Evolutionary conservation across 345 rosid species (phyloP).

Genomic region (Physaria fendleri): DNA sequence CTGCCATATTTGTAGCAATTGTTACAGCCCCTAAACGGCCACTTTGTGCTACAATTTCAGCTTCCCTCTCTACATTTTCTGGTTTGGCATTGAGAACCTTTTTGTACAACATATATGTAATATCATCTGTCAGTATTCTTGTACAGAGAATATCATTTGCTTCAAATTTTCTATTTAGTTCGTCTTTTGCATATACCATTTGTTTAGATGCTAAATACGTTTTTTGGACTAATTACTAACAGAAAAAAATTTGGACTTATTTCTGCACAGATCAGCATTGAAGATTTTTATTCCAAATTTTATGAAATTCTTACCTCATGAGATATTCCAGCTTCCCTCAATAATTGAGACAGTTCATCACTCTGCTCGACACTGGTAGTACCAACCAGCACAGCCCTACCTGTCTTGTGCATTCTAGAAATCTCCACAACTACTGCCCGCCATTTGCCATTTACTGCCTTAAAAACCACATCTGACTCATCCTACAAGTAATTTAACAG

Average conservation of each 20-base stretch:
- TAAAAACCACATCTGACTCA: slow-evolving; percentile 95
- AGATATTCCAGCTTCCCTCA: slow-evolving; percentile 75
- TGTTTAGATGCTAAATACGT: neutral
- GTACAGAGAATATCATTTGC: neutral
- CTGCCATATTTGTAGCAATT: slow-evolving; percentile 98
- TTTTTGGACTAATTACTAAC: neutral
- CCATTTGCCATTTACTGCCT: slow-evolving; percentile 91
- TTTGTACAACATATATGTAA: slow-evolving; percentile 22
- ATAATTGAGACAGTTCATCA: slow-evolving; percentile 74
- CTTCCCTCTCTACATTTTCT: slow-evolving; percentile 99
- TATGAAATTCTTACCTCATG: slow-evolving; percentile 62
- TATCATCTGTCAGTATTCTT: slow-evolving; percentile 15
- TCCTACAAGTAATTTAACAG: slow-evolving; percentile 55
- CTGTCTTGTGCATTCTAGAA: slow-evolving; percentile 89
- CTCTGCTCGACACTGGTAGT: slow-evolving; percentile 99
- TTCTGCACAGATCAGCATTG: neutral
- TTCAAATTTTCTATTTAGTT: neutral
- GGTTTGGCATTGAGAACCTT: slow-evolving; percentile 99
- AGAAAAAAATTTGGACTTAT: neutral
- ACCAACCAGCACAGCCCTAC: slow-evolving; percentile 93
- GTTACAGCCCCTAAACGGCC: slow-evolving; percentile 98
- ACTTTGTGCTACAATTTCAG: slow-evolving; percentile 98
- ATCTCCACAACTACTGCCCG: slow-evolving; percentile 92
- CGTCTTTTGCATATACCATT: neutral
- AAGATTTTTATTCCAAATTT: neutral